Evolutionary conservation across 2,329 filamentous ascomycete species (phyloP).

Genomic region (Tolypocladium album): DNA sequence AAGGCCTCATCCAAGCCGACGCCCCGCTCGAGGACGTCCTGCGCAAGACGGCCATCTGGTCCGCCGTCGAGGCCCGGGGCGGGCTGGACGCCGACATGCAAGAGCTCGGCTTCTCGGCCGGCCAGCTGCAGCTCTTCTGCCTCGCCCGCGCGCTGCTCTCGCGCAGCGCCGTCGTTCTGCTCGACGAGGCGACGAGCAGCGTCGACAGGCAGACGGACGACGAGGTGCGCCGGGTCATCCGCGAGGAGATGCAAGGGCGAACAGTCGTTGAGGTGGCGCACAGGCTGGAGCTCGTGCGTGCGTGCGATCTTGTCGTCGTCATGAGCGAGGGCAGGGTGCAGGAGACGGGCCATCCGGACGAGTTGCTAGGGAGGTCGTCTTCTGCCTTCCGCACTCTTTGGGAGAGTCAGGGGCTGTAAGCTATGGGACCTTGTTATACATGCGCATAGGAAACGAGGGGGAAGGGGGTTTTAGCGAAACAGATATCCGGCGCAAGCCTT

Average conservation of each 20-base stretch:
- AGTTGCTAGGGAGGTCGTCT: constrained; percentile 9
- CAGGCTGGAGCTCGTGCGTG: constrained; percentile 13
- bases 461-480: background rate
- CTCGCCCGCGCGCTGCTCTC: constrained; percentile 33
- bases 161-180: constrained; percentile 11
- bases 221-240: constrained; percentile 11
- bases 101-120: constrained; percentile 25
- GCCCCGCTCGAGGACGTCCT: constrained; percentile 28
- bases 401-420: constrained; percentile 4
- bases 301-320: constrained; percentile 17
- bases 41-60: constrained; percentile 30
- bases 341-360: constrained; percentile 14
- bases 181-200: constrained; percentile 21
- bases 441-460: background rate
- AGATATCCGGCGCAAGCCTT: background rate
- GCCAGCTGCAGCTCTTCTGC: constrained; percentile 36
- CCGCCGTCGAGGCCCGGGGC: constrained; percentile 17
- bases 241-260: constrained; percentile 9
- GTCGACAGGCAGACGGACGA: constrained; percentile 17
- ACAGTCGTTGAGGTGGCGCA: constrained; percentile 20
- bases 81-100: constrained; percentile 16
- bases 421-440: background rate
- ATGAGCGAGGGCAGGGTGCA: constrained; percentile 15
- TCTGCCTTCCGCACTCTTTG: constrained; percentile 12
- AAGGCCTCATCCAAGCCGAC: constrained; percentile 18